Evolutionary conservation across 192 early-diverging fungal species (phyloP).

Genomic region (Backusella westeae): DNA sequence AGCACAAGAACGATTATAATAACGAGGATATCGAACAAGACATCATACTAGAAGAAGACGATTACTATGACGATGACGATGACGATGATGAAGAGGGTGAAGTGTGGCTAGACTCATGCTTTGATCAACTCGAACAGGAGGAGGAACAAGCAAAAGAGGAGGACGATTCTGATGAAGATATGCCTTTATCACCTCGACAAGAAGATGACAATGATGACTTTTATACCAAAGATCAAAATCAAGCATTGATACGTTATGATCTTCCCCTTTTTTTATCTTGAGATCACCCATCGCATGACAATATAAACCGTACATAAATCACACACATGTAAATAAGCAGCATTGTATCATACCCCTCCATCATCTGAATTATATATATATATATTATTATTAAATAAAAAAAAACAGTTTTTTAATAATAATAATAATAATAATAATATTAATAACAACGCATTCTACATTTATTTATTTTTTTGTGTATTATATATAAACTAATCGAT

Average conservation of each 20-base stretch:
- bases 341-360: background rate
- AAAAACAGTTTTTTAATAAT: background rate
- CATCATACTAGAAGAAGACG: background rate
- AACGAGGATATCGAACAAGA: background rate
- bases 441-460: background rate
- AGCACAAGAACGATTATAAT: background rate
- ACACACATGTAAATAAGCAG: background rate
- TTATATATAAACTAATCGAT: constrained; percentile 30
- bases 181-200: constrained; percentile 8
- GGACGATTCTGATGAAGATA: background rate
- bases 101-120: constrained; percentile 11
- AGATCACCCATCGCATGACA: background rate
- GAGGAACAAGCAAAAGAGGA: background rate
- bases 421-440: background rate
- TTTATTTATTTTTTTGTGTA: background rate
- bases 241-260: constrained; percentile 6
- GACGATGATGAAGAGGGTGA: background rate
- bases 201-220: background rate
- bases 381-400: background rate
- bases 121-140: background rate
- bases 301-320: background rate
- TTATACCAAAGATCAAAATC: background rate
- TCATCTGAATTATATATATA: background rate
- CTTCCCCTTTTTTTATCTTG: constrained; percentile 4
- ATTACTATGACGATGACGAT: background rate